Evolutionary conservation across 129 eudicot genomes (phyloP), one percentile per base, ranked within the genome.

Genomic region (Artemisia tridentata): DNA sequence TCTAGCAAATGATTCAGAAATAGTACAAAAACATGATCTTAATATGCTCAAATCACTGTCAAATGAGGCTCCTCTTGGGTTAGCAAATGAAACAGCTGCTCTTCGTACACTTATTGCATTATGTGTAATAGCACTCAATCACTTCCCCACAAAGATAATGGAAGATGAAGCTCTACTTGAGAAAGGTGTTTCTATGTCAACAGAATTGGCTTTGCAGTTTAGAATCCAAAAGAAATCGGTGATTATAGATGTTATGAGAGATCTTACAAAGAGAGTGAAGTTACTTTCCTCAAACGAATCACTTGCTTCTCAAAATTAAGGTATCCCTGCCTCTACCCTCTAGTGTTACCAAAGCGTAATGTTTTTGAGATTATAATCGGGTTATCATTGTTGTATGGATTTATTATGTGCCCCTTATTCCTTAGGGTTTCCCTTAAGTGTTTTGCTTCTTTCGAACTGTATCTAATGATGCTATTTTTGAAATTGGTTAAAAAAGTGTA

Each of bases 101-200:
- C 72, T 92, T 56, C 92, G 96, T 43, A 92, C 90, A 43, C 63
- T 90, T 14, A 72, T 92, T 15, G 98, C 95, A 3, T 73, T 92
- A 10, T 92, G 96, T 48, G 87, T 85, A 63, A 86, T 92, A 38
- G 88, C 89, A 15, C 88, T 92, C 0, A 82, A 66, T 47, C 91
- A 87, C 67, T 92, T 92, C 56, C 98, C 98, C 3, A 89, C 98
- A 9, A 87, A 92, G 77, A 81, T 92, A 65, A 87, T 85, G 96
- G 98, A 92, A 62, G 98, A 92, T 60, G 98, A 89, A 73, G 11
- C 82, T 1, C 17, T 87, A 52, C 60, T 89, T 56, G 75, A 85
- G 57, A 74, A 85, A 11, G 84, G 71, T 25, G 77, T 87, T 34
- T 72, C 88, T 27, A 19, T 51, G 21, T 72, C 95, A 11, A 74